phyloP scores from a whole-genome alignment of 371 early-diverging fungal species.

The Actinomucor elegans region DNA sequence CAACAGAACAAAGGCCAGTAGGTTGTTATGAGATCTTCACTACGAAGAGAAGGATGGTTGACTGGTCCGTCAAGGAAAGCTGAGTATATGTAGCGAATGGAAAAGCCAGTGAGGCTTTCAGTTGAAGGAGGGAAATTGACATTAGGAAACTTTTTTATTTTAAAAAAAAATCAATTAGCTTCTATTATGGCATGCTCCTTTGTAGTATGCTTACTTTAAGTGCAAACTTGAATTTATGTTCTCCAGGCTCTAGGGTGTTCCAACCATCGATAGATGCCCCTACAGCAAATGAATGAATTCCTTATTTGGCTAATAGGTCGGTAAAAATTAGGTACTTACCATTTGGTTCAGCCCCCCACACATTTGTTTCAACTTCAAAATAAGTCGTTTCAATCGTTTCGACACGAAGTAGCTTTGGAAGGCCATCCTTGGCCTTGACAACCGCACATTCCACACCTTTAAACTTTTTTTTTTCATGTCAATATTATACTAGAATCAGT shows the following conservation, averaged over 20 bases:
- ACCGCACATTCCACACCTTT: slow-evolving; percentile 12
- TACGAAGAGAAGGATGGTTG: slow-evolving; percentile 21
- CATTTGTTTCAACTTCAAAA: slow-evolving; percentile 9
- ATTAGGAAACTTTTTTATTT: slow-evolving; percentile 42
- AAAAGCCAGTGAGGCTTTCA: slow-evolving; percentile 31
- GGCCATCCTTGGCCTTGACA: slow-evolving; percentile 11
- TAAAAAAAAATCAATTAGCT: background rate
- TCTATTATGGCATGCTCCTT: background rate
- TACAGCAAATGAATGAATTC: no score
- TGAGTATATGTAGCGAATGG: slow-evolving; percentile 45
- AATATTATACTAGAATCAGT: no score
- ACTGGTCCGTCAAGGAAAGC: slow-evolving; percentile 48
- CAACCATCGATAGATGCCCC: slow-evolving; percentile 35
- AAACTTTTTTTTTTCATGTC: no score
- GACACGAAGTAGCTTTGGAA: slow-evolving; percentile 4
- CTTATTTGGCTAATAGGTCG: no score
- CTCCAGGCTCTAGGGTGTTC: slow-evolving; percentile 34
- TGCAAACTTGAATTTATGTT: slow-evolving; percentile 43
- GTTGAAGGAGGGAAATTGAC: slow-evolving; percentile 38
- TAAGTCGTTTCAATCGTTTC: slow-evolving; percentile 14
- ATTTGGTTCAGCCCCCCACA: slow-evolving; percentile 11
- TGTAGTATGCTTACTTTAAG: slow-evolving; percentile 35
- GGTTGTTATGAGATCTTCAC: slow-evolving; percentile 19
- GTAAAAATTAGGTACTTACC: slow-evolving; percentile 7
- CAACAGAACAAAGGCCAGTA: slow-evolving; percentile 33